phyloP scores from a whole-genome alignment of 805 yeast species.

The Barnettozyma botsteinii region DNA sequence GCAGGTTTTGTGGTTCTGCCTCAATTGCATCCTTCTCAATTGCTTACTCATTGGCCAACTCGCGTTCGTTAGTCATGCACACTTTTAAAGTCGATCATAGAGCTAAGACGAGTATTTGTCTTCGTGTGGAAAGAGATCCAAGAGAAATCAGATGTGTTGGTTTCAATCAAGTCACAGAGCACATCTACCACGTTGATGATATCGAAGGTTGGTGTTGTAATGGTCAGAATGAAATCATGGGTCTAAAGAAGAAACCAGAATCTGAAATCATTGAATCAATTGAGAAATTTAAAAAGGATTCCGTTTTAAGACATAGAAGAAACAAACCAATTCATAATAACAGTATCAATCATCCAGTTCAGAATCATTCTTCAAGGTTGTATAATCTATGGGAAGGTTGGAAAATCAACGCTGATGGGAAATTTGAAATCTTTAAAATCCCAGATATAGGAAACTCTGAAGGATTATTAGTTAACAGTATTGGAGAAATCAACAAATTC shows the following conservation, averaged over 20 bases:
- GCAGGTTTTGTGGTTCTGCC: constrained; percentile 87
- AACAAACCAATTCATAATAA: constrained; percentile 3
- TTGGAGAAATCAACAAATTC: constrained; percentile 60
- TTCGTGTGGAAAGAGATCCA: constrained; percentile 89
- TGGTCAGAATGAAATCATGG: constrained; percentile 71
- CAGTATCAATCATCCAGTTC: neutral
- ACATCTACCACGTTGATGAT: constrained; percentile 56
- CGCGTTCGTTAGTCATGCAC: constrained; percentile 58
- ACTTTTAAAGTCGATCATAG: constrained; percentile 66
- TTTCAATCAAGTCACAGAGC: constrained; percentile 67
- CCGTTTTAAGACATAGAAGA: constrained; percentile 17
- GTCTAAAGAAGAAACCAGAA: constrained; percentile 44
- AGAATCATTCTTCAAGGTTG: constrained; percentile 27
- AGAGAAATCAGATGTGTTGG: constrained; percentile 88
- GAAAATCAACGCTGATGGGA: constrained; percentile 66
- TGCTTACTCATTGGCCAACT: constrained; percentile 58
- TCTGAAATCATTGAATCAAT: constrained; percentile 24
- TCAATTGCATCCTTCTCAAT: constrained; percentile 68
- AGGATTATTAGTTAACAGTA: constrained; percentile 45
- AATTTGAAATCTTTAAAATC: constrained; percentile 52
- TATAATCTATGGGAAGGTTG: constrained; percentile 73
- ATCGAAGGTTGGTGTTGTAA: constrained; percentile 79
- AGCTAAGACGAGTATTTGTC: constrained; percentile 74
- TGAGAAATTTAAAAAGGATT: constrained; percentile 7
- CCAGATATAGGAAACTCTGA: constrained; percentile 38